Evolutionary conservation across 352 stramenopile genomes (phyloP).

Genomic region (Blastocystis sp.): DNA sequence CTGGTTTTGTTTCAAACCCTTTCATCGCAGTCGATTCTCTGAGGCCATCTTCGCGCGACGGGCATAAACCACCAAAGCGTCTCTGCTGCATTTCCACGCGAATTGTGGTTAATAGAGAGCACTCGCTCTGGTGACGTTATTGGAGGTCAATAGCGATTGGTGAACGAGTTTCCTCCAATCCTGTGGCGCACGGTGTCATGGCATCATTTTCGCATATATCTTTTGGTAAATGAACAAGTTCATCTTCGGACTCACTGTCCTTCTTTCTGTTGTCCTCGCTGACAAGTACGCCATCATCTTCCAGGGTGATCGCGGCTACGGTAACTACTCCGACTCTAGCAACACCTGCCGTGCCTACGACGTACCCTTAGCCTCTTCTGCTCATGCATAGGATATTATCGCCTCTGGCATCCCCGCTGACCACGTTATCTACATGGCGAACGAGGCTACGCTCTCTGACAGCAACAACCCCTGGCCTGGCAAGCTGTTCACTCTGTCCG

Average conservation of each 20-base stretch:
- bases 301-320: constrained; percentile 49
- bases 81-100: too few relatives aligned
- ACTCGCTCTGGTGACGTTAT: too few relatives aligned
- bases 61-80: too few relatives aligned
- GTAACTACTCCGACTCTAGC: constrained; percentile 49
- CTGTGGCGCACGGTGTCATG: neutral
- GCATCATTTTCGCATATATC: neutral
- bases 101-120: too few relatives aligned
- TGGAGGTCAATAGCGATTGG: neutral
- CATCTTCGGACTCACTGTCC: neutral
- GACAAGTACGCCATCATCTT: constrained; percentile 51
- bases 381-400: constrained; percentile 35
- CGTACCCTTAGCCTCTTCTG: neutral
- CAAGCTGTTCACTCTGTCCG: constrained; percentile 2
- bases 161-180: neutral
- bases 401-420: constrained; percentile 33
- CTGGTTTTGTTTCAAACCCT: too few relatives aligned
- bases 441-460: neutral
- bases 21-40: too few relatives aligned
- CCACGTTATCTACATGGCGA: constrained; percentile 21
- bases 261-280: constrained; percentile 35
- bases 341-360: constrained; percentile 61
- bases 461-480: constrained; percentile 19
- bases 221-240: constrained; percentile 23
- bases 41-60: too few relatives aligned